Evolutionary conservation across 305 asterid species (phyloP), one percentile per base, ranked within the genome.

Genomic region (Euphrasia arctica): DNA sequence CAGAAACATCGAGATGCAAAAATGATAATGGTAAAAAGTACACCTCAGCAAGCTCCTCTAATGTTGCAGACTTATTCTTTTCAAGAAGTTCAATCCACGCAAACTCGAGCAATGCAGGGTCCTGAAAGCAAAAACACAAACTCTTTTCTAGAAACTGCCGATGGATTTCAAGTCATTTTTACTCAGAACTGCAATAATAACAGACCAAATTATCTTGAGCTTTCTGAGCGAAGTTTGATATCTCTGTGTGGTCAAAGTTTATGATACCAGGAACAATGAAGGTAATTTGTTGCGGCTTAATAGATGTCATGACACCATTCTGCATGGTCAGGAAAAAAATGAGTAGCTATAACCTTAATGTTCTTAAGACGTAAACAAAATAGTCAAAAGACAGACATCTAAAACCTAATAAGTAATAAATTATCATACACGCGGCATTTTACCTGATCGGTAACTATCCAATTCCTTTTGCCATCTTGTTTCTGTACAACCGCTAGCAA

Each of bases 51-150:
- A 92, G 85, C 71, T 85, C 87, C 67, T 79, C 84, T 77, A 84
- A 89, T 57, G 91, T 92, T 31, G 74, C 79, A 49, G 95, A 70
- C 71, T 84, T 78, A 36, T 80, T 86, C 78, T 83, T 85, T 75
- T 87, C 98, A 4, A 87, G 82, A 78, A 92, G 98, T 82, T 92
- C 97, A 65, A 82, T 75, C 98, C 98, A 92, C 9, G 96, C 98
- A 56, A 83, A 89, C 78, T 92, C 98, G 12, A 92, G 90, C 77
- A 92, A 78, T 18, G 95, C 64, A 60, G 90, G 86, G 70, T 92
- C 96, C 98, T 92, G 82, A 68, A 66, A 50, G 64, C 29, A 70
- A 62, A 76, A 67, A 97, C 67, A 72, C 9, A 5, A 34, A 34
- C 41, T 34, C 41, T 34, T 54, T 49, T 65, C 62, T 29, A 62